Base-by-base conservation (phyloP, 1,139 yeast species). In the Geotrichum klebahnii region DNA sequence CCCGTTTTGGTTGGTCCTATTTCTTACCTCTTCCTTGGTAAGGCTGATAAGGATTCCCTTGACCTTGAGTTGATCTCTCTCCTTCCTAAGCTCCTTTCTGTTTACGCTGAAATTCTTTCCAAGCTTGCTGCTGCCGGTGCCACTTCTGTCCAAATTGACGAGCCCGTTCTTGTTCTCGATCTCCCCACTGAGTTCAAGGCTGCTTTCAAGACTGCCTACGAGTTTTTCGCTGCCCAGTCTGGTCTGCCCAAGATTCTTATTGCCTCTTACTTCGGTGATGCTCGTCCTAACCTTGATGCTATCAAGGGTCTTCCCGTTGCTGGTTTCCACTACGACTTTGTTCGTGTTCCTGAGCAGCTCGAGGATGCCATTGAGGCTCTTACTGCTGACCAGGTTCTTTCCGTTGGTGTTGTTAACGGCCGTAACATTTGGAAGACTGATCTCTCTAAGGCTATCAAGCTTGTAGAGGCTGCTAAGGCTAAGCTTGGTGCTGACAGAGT, bases 381-480 rank as follows among this genome's bases (percentile, higher is more conserved):
- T 57, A 68, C 76, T 59, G 72, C 71, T 53, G 78, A 81, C 63
- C 96, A 92, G 78, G 74, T 78, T 59, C 79, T 92, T 68, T 90
- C 97, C 59, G 96, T 84, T 60, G 98, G 98, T 86, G 81, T 92
- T 65, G 92, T 92, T 66, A 95, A 88, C 66, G 98, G 98, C 77
- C 89, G 98, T 82, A 92, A 92, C 82, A 87, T 92, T 75, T 92
- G 98, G 98, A 92, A 92, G 81, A 84, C 95, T 71, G 86, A 92
- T 78, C 86, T 84, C 66, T 72, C 92, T 67, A 81, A 82, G 75
- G 95, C 98, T 60, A 75, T 89, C 67, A 84, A 75, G 60, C 70
- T 84, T 59, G 95, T 89, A 64, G 77, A 82, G 71, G 79, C 81
- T 73, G 97, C 96, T 63, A 78, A 85, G 67, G 82, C 74, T 62